phyloP scores from a whole-genome alignment of 257 asterid species.

The Anisodus tanguticus region DNA sequence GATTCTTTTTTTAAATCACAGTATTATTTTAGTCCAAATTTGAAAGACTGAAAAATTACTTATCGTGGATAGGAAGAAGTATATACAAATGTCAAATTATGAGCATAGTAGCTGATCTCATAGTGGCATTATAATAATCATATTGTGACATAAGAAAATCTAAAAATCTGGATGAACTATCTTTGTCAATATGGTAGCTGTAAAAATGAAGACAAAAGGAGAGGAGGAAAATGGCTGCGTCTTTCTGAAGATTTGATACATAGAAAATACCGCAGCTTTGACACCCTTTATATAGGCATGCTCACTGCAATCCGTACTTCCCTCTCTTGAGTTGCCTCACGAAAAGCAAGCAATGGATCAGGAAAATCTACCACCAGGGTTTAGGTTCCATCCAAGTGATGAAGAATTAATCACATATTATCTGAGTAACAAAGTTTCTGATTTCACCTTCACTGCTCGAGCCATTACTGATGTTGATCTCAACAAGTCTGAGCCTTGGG shows the following conservation, averaged over 20 bases:
- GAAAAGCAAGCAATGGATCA: conserved; percentile 46
- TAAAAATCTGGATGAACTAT: conserved; percentile 44
- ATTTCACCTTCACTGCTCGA: conserved; percentile 54
- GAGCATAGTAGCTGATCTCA: background rate
- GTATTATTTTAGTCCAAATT: too few relatives aligned
- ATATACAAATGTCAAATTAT: background rate
- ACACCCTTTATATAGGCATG: conserved; percentile 39
- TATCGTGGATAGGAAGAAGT: background rate
- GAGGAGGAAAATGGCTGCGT: conserved; percentile 52
- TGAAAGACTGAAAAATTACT: background rate
- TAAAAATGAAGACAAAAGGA: conserved; percentile 46
- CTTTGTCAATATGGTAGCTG: conserved; percentile 94
- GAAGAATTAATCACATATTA: conserved; percentile 81
- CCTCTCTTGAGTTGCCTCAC: background rate
- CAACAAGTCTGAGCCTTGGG: conserved; percentile 90
- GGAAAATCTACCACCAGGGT: conserved; percentile 84
- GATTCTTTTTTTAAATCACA: too few relatives aligned
- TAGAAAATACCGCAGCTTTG: conserved; percentile 28
- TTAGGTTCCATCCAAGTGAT: conserved; percentile 85
- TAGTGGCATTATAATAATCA: conserved; percentile 17
- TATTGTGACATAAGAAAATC: conserved; percentile 27
- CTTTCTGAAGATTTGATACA: conserved; percentile 50
- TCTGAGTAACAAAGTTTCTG: conserved; percentile 63
- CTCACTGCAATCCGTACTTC: conserved; percentile 36
- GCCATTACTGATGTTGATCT: conserved; percentile 77